These are phyloP conservation scores for Albizia julibrissin DNA, from an alignment of 306 rosid genomes.

Conservation along the genomic window DNA sequence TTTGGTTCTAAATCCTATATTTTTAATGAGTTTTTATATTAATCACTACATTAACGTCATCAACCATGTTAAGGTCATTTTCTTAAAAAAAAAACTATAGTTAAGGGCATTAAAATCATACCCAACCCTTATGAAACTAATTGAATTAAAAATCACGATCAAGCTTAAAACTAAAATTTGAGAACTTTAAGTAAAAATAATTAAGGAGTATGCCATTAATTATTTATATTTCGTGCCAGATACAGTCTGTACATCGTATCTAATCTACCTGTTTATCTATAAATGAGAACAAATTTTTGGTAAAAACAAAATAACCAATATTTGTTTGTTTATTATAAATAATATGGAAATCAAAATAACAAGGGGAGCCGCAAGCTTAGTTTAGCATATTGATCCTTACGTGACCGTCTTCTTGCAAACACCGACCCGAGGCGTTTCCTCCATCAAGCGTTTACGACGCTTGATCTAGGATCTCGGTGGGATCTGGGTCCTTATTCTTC, in stretches of 20 bases:
- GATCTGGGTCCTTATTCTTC: constrained; percentile 29
- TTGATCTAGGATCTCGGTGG: constrained; percentile 36
- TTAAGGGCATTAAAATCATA: too few relatives aligned
- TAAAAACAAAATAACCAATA: neutral
- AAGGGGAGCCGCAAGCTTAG: neutral
- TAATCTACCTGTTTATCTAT: neutral
- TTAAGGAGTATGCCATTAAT: too few relatives aligned
- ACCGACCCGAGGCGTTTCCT: neutral
- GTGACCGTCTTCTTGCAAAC: neutral
- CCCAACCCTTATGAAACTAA: too few relatives aligned
- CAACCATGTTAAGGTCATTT: too few relatives aligned
- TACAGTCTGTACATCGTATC: neutral
- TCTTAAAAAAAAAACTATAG: too few relatives aligned
- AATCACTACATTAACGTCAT: too few relatives aligned
- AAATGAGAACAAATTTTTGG: neutral
- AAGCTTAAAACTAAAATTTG: too few relatives aligned
- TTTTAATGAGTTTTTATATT: too few relatives aligned
- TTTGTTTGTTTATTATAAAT: neutral
- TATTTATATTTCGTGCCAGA: too few relatives aligned
- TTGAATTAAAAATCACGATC: too few relatives aligned
- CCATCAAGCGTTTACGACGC: constrained; percentile 30
- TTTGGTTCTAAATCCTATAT: too few relatives aligned
- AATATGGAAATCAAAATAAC: neutral
- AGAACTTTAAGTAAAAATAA: too few relatives aligned
- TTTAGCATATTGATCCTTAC: neutral